Evolutionary conservation across 306 rosid genomes (phyloP).

Genomic region (Argentina anserina): DNA sequence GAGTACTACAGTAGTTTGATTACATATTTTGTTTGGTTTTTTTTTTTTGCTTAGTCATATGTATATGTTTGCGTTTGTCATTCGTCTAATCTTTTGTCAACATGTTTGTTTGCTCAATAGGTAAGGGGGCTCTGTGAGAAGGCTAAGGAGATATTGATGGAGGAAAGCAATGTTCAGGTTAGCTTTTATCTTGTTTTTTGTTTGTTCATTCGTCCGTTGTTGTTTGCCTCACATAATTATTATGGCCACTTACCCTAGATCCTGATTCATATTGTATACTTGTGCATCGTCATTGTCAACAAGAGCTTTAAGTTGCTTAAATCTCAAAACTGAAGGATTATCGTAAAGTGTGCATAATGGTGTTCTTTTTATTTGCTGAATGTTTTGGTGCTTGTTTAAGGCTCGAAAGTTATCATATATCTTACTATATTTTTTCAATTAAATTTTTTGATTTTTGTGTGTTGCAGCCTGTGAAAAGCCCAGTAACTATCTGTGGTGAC

Average conservation of each 20-base stretch:
- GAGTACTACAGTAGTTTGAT: not conserved
- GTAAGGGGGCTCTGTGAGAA: conserved; percentile 81
- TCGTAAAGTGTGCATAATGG: not conserved
- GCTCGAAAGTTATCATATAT: not conserved
- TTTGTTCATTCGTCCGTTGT: not conserved
- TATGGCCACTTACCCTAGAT: too few species aligned
- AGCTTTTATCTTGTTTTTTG: not conserved
- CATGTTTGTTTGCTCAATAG: conserved; percentile 29
- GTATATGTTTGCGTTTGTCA: not conserved
- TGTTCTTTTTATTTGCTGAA: not conserved
- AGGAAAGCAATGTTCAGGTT: conserved; percentile 98
- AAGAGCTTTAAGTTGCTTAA: not conserved
- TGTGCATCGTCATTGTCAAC: not conserved
- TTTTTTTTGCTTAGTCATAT: not conserved
- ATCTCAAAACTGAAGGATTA: not conserved
- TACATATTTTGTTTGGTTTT: not conserved
- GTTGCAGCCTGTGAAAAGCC: conserved; percentile 92
- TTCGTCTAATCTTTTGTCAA: conserved; percentile 10
- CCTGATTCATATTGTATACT: not conserved
- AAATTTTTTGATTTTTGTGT: conserved; percentile 21
- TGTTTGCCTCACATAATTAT: not conserved
- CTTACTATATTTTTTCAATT: not conserved
- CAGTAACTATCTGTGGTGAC: conserved; percentile 95
- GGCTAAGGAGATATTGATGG: conserved; percentile 95
- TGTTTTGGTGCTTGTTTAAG: not conserved